phyloP scores from a whole-genome alignment of 805 yeast genomes.

The Millerago galiae region DNA sequence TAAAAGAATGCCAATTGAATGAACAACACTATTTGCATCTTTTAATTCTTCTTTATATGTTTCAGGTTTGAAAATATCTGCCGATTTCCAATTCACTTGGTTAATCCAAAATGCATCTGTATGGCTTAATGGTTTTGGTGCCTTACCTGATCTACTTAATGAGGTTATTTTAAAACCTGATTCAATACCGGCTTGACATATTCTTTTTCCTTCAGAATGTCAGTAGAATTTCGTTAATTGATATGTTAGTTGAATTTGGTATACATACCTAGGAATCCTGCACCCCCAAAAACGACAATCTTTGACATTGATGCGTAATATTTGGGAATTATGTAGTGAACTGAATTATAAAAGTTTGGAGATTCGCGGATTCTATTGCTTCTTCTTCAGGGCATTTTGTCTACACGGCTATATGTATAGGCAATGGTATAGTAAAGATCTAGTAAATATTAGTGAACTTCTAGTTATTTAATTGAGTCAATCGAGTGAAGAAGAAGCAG shows the following conservation, averaged over 20 bases:
- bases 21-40: slow-evolving; percentile 65
- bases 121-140: slow-evolving; percentile 30
- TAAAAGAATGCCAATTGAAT: slow-evolving; percentile 70
- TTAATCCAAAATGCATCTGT: slow-evolving; percentile 41
- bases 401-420: too few species aligned
- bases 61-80: slow-evolving; percentile 60
- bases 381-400: too few species aligned
- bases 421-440: too few species aligned
- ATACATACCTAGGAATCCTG: slow-evolving; percentile 52
- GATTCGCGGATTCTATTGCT: too few species aligned
- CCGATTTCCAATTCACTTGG: slow-evolving; percentile 59
- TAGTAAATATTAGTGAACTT: too few species aligned
- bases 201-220: slow-evolving; percentile 36
- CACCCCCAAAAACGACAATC: slow-evolving; percentile 77
- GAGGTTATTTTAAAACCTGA: slow-evolving; percentile 65
- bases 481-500: too few species aligned
- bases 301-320: slow-evolving; percentile 18
- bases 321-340: background rate
- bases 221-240: background rate
- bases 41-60: slow-evolving; percentile 43
- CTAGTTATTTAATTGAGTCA: too few species aligned
- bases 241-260: background rate
- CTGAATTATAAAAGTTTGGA: too few species aligned
- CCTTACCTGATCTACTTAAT: slow-evolving; percentile 50
- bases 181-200: slow-evolving; percentile 61